Percentiles rank a stretch among this genome's conserved stretches.
Conservation (phyloP, 139 green algal species). For the Picochlorum sp. region DNA sequence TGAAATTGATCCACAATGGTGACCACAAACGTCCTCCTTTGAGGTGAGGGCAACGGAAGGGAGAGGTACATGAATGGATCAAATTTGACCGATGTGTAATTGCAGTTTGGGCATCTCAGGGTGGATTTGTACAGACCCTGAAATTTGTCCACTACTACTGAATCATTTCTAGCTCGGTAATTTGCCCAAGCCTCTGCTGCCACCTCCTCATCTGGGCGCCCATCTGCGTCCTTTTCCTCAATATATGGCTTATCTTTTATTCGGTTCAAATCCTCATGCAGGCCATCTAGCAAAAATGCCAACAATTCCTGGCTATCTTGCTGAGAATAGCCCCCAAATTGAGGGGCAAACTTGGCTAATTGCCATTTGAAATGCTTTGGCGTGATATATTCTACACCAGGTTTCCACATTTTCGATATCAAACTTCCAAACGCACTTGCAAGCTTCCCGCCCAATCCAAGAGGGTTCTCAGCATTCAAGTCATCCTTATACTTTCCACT, state of each 20-base stretch:
- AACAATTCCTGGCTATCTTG: constrained; percentile 91
- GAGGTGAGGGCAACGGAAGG: constrained; percentile 69
- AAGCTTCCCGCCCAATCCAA: constrained; percentile 86
- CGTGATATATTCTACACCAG: constrained; percentile 31
- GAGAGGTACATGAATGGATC: constrained; percentile 97
- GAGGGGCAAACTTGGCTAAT: constrained; percentile 77
- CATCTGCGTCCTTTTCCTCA: constrained; percentile 68
- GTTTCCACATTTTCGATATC: constrained; percentile 76
- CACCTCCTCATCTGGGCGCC: constrained; percentile 69
- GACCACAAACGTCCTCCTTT: constrained; percentile 34
- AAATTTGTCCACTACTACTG: constrained; percentile 82
- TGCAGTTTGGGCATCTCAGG: constrained; percentile 79
- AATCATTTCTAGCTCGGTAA: constrained; percentile 84
- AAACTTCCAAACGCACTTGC: constrained; percentile 77
- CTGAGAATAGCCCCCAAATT: constrained; percentile 91
- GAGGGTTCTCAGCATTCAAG: constrained; percentile 77
- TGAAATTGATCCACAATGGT: constrained; percentile 53
- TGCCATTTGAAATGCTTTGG: constrained; percentile 73
- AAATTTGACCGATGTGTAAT: constrained; percentile 71
- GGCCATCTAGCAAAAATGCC: constrained; percentile 88
- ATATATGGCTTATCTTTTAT: constrained; percentile 88
- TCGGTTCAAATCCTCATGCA: constrained; percentile 88
- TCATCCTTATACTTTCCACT: constrained; percentile 52
- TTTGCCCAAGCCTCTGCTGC: constrained; percentile 71
- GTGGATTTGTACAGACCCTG: constrained; percentile 72